Evolutionary conservation across 1,284 basidiomycete species (phyloP).

Genomic region (Puccinia hordei): DNA sequence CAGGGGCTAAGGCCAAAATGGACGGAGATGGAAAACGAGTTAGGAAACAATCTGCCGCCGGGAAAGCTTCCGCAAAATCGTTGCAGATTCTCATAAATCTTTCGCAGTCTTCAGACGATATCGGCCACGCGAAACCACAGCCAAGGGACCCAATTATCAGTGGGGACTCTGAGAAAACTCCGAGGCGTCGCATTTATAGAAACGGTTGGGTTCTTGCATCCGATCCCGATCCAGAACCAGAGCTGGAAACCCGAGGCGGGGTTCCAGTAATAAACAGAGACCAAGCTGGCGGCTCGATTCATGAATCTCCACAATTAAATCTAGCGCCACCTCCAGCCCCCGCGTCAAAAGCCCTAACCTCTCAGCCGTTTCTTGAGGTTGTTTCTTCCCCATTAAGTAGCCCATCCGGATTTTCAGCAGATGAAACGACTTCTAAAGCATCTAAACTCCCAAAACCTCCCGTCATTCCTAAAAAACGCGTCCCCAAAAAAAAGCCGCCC

Average conservation of each 20-base stretch:
- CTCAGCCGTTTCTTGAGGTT: constrained; percentile 9
- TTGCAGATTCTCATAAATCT: constrained; percentile 30
- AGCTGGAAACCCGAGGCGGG: not conserved
- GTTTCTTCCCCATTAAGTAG: constrained; percentile 20
- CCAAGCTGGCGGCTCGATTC: not conserved
- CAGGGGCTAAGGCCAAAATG: not conserved
- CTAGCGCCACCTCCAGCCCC: not conserved
- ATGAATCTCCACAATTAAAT: constrained; percentile 3
- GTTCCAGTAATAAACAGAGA: not conserved
- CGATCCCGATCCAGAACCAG: not conserved
- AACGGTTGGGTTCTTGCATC: constrained; percentile 18
- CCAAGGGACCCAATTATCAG: not conserved
- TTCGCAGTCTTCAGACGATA: constrained; percentile 20
- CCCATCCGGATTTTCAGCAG: constrained; percentile 9
- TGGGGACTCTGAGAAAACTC: not conserved
- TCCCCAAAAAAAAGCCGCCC: constrained; percentile 15
- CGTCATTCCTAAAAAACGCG: constrained; percentile 1
- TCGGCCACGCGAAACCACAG: not conserved
- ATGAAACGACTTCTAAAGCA: constrained; percentile 14
- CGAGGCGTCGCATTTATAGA: constrained; percentile 3
- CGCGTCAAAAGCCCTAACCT: not conserved
- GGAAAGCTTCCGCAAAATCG: constrained; percentile 33
- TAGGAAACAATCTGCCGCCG: constrained; percentile 43
- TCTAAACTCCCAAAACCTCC: constrained; percentile 13
- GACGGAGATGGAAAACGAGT: constrained; percentile 19